A percentile compares a stretch with the other conserved stretches of the same genome.
These are phyloP conservation scores for Thalia dealbata DNA, from an alignment of 176 grass and related monocot genomes.

Conservation along the genomic window DNA sequence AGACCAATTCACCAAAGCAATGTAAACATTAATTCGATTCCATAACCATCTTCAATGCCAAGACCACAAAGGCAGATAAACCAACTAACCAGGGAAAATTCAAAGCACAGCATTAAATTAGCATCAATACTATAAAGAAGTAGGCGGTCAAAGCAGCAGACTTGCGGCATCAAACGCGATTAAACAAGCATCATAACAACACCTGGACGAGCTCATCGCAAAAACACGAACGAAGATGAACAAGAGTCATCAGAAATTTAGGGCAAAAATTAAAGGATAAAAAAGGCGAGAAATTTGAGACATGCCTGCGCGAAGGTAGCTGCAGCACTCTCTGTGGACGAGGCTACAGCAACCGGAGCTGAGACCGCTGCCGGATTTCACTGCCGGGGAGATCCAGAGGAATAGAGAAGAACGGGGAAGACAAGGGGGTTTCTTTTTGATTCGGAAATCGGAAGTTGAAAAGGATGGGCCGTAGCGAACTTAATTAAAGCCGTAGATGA, in stretches of 20 bases:
- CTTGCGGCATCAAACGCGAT: too few species aligned
- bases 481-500: background rate
- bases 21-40: too few species aligned
- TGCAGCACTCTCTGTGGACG: background rate
- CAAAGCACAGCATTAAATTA: too few species aligned
- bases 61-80: too few species aligned
- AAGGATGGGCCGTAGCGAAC: background rate
- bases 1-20: too few species aligned
- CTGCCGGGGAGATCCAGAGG: background rate
- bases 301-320: background rate
- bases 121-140: too few species aligned
- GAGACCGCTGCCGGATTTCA: background rate
- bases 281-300: background rate
- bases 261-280: background rate
- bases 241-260: background rate
- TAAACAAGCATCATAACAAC: background rate
- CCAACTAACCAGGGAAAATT: too few species aligned
- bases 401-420: background rate
- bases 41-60: too few species aligned
- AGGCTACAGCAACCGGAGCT: background rate
- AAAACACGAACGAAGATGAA: background rate
- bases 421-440: too few species aligned
- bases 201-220: background rate
- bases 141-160: too few species aligned
- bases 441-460: background rate